These are phyloP conservation scores for Penicillium vulpinum DNA, from an alignment of 2,329 filamentous ascomycete species.

Conservation along the genomic window DNA sequence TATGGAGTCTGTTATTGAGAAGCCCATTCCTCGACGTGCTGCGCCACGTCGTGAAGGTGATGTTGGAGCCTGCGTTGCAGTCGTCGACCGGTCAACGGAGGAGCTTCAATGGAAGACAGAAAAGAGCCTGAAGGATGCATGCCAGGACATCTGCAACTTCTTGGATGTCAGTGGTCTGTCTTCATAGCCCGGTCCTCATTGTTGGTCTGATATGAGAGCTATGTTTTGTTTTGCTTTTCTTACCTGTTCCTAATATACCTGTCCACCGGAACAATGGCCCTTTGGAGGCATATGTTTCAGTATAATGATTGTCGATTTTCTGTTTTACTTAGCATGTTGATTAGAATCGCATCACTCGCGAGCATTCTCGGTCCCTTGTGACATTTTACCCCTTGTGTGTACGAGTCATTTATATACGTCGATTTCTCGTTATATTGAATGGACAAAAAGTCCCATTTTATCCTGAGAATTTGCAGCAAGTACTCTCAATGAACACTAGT, in stretches of 20 bases:
- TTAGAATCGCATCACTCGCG: constrained; percentile 10
- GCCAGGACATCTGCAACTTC: constrained; percentile 41
- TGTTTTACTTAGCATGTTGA: constrained; percentile 8
- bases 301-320: constrained; percentile 2
- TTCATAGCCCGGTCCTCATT: constrained; percentile 13
- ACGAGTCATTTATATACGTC: background rate
- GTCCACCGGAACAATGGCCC: background rate
- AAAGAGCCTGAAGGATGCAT: constrained; percentile 41
- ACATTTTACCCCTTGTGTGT: background rate
- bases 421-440: background rate
- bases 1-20: constrained; percentile 42
- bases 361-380: background rate
- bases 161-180: constrained; percentile 34
- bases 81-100: constrained; percentile 44
- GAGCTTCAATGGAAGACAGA: constrained; percentile 54
- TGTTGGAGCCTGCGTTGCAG: constrained; percentile 43
- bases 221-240: constrained; percentile 3
- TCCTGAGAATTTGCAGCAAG: background rate
- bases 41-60: constrained; percentile 40
- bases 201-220: background rate
- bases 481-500: background rate
- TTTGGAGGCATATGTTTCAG: constrained; percentile 1
- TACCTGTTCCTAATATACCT: constrained; percentile 1
- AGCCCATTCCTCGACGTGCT: constrained; percentile 33
- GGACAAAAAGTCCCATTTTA: background rate